Evolutionary conservation across 768 basidiomycete genomes (phyloP).

Genomic region (Mycena vitilis): DNA sequence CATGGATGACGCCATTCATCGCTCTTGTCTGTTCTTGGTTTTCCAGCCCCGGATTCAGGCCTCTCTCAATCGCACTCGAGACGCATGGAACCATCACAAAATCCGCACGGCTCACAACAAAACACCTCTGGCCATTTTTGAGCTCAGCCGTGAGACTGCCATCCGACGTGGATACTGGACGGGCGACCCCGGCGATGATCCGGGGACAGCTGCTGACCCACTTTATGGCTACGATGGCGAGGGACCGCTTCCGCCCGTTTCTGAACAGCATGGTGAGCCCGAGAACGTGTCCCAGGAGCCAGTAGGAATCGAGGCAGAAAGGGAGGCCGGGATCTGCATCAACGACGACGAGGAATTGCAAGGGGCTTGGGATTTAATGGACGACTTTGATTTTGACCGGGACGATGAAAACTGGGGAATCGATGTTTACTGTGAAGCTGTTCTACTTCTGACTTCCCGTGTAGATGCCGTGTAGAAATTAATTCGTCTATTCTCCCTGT

Average conservation of each 20-base stretch:
- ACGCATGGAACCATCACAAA: not conserved
- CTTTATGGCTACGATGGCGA: constrained; percentile 30
- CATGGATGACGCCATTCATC: too few species aligned
- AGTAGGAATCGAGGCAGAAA: not conserved
- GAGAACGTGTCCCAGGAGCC: not conserved
- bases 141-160: not conserved
- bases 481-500: too few species aligned
- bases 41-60: not conserved
- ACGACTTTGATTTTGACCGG: not conserved
- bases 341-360: constrained; percentile 13
- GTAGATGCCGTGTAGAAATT: too few species aligned
- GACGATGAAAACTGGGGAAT: constrained; percentile 15
- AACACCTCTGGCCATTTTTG: not conserved
- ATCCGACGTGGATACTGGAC: not conserved
- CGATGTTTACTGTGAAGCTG: constrained; percentile 5
- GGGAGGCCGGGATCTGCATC: constrained; percentile 9
- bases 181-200: constrained; percentile 37
- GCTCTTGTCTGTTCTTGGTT: not conserved
- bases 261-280: not conserved
- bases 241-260: constrained; percentile 19
- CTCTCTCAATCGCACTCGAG: not conserved
- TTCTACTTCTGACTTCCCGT: not conserved
- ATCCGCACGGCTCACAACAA: not conserved
- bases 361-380: not conserved
- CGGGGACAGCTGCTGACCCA: constrained; percentile 7